These are phyloP conservation scores for Immersiporthe knoxdaviesiana DNA, from an alignment of 2,329 filamentous ascomycete species.

Conservation along the genomic window DNA sequence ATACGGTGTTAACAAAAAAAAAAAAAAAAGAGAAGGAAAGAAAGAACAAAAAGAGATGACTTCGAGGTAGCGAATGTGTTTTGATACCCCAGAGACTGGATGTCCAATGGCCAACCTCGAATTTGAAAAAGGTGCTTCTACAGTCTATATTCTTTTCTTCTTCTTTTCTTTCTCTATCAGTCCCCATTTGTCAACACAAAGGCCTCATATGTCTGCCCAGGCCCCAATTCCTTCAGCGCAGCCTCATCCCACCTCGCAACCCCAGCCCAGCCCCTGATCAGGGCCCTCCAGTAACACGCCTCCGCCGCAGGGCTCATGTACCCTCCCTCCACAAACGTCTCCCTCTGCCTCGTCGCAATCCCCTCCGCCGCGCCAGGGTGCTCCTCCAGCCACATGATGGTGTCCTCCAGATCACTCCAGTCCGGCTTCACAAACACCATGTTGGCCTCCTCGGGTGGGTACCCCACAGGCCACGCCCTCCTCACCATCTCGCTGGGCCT, in stretches of 20 bases:
- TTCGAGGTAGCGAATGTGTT: neutral
- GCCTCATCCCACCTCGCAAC: constrained; percentile 44
- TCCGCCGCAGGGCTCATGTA: constrained; percentile 56
- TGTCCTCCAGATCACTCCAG: constrained; percentile 54
- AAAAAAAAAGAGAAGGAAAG: too few relatives aligned
- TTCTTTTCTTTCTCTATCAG: constrained; percentile 1
- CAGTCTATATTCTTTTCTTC: too few relatives aligned
- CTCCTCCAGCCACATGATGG: constrained; percentile 49
- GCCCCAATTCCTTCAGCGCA: constrained; percentile 38
- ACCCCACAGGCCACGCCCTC: constrained; percentile 45
- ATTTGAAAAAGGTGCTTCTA: neutral
- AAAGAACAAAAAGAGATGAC: neutral
- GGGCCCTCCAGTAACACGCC: constrained; percentile 56
- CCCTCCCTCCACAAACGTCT: constrained; percentile 46
- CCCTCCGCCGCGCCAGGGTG: constrained; percentile 48
- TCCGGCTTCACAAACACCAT: constrained; percentile 55
- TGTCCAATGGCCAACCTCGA: neutral
- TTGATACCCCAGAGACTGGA: neutral
- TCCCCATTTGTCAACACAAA: constrained; percentile 39
- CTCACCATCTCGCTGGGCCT: constrained; percentile 32
- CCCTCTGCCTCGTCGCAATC: constrained; percentile 52
- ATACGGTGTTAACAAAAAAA: constrained; percentile 54
- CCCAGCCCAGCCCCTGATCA: constrained; percentile 51
- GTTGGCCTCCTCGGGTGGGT: constrained; percentile 45
- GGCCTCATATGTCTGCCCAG: constrained; percentile 46